Evolutionary conservation across 495 filamentous ascomycete genomes (phyloP).

Genomic region (Trichocladium antarcticum): DNA sequence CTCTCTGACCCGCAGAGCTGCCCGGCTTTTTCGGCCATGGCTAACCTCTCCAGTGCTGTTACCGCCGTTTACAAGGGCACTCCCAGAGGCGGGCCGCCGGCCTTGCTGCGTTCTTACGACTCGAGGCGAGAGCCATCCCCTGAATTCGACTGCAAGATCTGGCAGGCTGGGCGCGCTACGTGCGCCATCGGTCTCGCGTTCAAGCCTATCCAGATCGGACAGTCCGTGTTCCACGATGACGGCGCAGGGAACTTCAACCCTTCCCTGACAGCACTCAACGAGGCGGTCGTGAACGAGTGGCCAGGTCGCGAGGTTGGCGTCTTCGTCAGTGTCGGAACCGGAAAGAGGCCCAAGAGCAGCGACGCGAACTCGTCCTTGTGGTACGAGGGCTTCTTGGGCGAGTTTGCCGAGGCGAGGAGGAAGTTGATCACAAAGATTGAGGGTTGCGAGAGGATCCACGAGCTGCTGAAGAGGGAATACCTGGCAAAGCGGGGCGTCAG

Average conservation of each 20-base stretch:
- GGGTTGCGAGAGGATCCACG: slow-evolving; percentile 85
- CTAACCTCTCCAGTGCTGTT: slow-evolving; percentile 51
- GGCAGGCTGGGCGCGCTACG: slow-evolving; percentile 94
- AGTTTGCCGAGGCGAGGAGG: slow-evolving; percentile 80
- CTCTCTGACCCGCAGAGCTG: not conserved
- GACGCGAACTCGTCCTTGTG: slow-evolving; percentile 60
- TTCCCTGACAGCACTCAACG: slow-evolving; percentile 71
- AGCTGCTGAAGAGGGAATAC: slow-evolving; percentile 64
- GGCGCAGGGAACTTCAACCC: slow-evolving; percentile 89
- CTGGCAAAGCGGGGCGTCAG: slow-evolving; percentile 68
- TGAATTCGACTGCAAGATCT: slow-evolving; percentile 83
- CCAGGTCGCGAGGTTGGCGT: slow-evolving; percentile 82
- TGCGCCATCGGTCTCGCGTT: slow-evolving; percentile 85
- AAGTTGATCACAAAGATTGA: slow-evolving; percentile 83
- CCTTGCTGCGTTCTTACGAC: slow-evolving; percentile 83
- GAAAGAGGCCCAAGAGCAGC: slow-evolving; percentile 67
- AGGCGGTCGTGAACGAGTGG: slow-evolving; percentile 88
- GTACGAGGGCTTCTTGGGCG: slow-evolving; percentile 90
- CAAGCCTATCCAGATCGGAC: slow-evolving; percentile 89
- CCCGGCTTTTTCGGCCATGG: not conserved
- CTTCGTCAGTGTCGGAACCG: slow-evolving; percentile 85
- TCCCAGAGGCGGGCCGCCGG: slow-evolving; percentile 48
- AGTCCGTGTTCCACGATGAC: slow-evolving; percentile 89
- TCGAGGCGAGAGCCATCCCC: slow-evolving; percentile 82
- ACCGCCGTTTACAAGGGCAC: slow-evolving; percentile 87